Evolutionary conservation across 108 stramenopile species (phyloP).

Genomic region (Conticribra guillardii): DNA sequence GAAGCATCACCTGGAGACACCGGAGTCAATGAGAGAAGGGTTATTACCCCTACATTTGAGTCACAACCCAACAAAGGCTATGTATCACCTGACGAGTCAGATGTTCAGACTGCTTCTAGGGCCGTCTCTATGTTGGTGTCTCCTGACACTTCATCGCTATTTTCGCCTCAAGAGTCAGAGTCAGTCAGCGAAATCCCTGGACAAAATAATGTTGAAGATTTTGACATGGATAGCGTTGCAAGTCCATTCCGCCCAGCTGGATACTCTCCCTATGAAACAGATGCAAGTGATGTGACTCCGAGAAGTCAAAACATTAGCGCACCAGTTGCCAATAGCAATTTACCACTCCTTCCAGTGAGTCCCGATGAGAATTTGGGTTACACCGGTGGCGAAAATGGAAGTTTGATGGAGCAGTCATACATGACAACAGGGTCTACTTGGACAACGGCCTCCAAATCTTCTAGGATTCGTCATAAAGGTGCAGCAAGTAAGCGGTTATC

Average conservation of each 20-base stretch:
- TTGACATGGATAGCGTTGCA: background rate
- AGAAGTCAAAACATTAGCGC: background rate
- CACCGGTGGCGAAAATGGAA: conserved; percentile 19
- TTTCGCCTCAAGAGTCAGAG: conserved; percentile 27
- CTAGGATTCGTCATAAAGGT: conserved; percentile 68
- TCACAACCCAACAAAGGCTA: background rate
- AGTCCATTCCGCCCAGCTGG: background rate
- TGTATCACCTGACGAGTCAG: conserved; percentile 9
- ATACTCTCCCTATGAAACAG: background rate
- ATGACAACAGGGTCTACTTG: conserved; percentile 51
- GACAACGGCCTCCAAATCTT: conserved; percentile 43
- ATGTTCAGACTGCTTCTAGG: background rate
- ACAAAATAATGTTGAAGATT: background rate
- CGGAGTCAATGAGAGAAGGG: conserved; percentile 6
- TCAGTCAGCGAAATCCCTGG: conserved; percentile 9
- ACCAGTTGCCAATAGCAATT: background rate
- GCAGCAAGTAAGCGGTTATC: conserved; percentile 58
- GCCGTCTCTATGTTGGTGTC: conserved; percentile 22
- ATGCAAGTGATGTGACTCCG: background rate
- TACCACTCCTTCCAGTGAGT: conserved; percentile 11
- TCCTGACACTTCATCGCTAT: conserved; percentile 19
- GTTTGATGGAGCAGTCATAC: conserved; percentile 45
- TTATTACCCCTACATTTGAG: conserved; percentile 15
- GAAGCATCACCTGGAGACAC: background rate
- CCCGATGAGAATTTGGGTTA: conserved; percentile 6